Base-by-base conservation (phyloP, 2,329 filamentous ascomycete genomes). In the Cladosporium sp. region DNA sequence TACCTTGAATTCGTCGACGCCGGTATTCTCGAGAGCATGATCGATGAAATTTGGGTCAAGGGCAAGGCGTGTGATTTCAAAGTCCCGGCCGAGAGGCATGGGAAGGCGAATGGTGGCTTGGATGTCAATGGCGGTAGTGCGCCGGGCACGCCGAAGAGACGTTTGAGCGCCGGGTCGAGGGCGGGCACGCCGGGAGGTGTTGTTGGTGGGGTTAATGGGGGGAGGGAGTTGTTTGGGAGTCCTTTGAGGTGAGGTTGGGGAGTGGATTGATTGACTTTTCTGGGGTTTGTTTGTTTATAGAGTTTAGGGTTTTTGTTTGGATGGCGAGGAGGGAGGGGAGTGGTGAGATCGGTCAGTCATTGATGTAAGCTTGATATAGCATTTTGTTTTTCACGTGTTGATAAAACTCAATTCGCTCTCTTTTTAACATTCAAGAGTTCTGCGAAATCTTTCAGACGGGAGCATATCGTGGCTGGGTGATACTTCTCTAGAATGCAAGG, bases 1-100 rank as follows among this genome's bases (percentile, higher is more conserved):
- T 96, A 90, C 68, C 78, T 88, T 55, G 91, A 97, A 70, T 97
- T 88, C 62, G 76, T 85, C 46, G 89, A 94, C 58, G 89, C 88
- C 0, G 92, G 91, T 0, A 83, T 95, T 4, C 72, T 95, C 45
- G 84, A 93, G 60, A 75, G 82, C 30, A 93, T 93, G 74, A 77
- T 97, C 41, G 83, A 90, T 63, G 89, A 95, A 60, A 88, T 97
- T 7, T 96, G 95, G 69, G 61, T 75, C 68, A 61, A 80, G 74
- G 73, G 86, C 69, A 53, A 78, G 71, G 59, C 81, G 76, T 61
- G 78, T 69, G 61, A 70, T 19, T 73, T 67, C 58, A 69, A 67
- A 47, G 67, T 67, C 19, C 67, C 67, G 35, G 54, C 52, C 30
- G 49, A 54, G 30, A 53, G 53, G 19, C 25, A 32, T 32, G 49